phyloP scores from a whole-genome alignment of 2,329 filamentous ascomycete species.

The Parastagonospora nodorum region DNA sequence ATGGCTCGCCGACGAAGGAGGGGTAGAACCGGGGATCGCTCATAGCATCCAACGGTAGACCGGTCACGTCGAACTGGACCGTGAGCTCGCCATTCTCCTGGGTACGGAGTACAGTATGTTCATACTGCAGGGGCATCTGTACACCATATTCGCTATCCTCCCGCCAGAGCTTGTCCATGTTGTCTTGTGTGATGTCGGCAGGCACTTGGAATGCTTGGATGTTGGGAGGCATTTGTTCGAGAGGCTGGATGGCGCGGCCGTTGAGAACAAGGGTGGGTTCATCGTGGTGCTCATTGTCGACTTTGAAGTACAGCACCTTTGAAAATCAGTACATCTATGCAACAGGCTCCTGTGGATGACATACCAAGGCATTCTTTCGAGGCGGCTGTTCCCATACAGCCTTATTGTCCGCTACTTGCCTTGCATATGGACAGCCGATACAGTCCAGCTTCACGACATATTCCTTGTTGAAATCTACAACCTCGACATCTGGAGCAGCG shows the following conservation, averaged over 20 bases:
- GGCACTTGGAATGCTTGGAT: constrained; percentile 29
- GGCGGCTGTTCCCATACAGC: constrained; percentile 21
- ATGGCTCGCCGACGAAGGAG: neutral
- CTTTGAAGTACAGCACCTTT: constrained; percentile 31
- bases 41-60: constrained; percentile 8
- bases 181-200: constrained; percentile 14
- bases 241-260: constrained; percentile 23
- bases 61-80: constrained; percentile 38
- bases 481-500: constrained; percentile 20
- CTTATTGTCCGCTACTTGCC: constrained; percentile 7
- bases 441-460: constrained; percentile 39
- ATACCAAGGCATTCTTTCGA: constrained; percentile 31
- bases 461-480: constrained; percentile 23
- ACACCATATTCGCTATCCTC: constrained; percentile 5
- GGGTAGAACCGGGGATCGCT: neutral
- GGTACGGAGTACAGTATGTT: constrained; percentile 28
- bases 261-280: constrained; percentile 25
- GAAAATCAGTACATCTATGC: neutral
- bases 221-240: constrained; percentile 26
- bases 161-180: constrained; percentile 12
- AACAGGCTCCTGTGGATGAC: neutral
- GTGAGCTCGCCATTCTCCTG: constrained; percentile 15
- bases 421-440: constrained; percentile 30
- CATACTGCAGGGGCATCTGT: constrained; percentile 30
- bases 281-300: constrained; percentile 6